phyloP scores from a whole-genome alignment of 805 yeast genomes.

The Babjeviella inositovora region DNA sequence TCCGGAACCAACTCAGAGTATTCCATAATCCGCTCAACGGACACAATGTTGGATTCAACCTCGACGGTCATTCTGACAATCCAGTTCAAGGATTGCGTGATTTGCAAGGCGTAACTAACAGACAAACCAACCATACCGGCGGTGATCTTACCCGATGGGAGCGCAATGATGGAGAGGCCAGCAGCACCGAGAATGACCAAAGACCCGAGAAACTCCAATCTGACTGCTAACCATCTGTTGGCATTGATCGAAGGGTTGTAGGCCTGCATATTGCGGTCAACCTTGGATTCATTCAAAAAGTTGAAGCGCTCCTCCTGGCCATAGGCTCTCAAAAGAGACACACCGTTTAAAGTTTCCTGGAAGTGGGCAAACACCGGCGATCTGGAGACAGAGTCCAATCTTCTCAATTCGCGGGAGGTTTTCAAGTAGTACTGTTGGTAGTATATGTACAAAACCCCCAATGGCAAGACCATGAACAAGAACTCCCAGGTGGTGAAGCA shows the following conservation, averaged over 20 bases:
- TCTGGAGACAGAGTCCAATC: conserved; percentile 65
- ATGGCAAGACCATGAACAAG: conserved; percentile 54
- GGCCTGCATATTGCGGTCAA: conserved; percentile 84
- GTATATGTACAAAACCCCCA: conserved; percentile 44
- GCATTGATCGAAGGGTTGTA: conserved; percentile 86
- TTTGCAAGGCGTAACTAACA: conserved; percentile 81
- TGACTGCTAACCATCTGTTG: conserved; percentile 94
- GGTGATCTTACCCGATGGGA: conserved; percentile 52
- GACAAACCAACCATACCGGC: conserved; percentile 93
- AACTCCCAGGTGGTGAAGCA: conserved; percentile 83
- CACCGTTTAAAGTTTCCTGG: conserved; percentile 70
- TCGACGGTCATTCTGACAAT: conserved; percentile 98
- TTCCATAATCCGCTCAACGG: conserved; percentile 89
- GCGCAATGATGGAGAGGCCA: conserved; percentile 57
- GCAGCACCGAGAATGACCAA: conserved; percentile 78
- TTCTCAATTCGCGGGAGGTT: conserved; percentile 69
- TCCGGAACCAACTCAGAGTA: conserved; percentile 71
- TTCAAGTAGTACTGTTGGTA: conserved; percentile 66
- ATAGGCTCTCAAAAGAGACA: conserved; percentile 62
- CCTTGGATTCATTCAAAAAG: conserved; percentile 46
- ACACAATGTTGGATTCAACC: conserved; percentile 92
- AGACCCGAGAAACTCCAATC: conserved; percentile 86
- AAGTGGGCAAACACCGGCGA: conserved; percentile 76
- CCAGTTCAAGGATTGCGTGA: conserved; percentile 92
- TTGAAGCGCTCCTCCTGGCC: conserved; percentile 47